phyloP scores from a whole-genome alignment of 192 early-diverging fungal species.

The Obelidium mucronatum region DNA sequence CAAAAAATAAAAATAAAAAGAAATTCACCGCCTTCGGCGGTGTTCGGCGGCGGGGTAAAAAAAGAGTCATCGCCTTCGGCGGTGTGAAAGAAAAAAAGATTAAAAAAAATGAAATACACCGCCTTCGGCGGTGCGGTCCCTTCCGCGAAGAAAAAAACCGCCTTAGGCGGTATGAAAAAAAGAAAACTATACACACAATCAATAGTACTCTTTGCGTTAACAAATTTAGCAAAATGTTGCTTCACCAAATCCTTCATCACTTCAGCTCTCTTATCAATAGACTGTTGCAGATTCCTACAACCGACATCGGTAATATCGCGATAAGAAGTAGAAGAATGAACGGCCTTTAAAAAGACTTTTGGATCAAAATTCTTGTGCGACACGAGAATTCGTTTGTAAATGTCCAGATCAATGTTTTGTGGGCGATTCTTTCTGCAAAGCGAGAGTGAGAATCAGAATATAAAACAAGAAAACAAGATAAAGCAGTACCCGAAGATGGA shows the following conservation, averaged over 20 bases:
- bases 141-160: too few relatives aligned
- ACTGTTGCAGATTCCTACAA: constrained; percentile 69
- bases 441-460: not conserved
- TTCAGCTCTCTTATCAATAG: constrained; percentile 84
- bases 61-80: too few relatives aligned
- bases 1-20: constrained; percentile 16
- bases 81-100: too few relatives aligned
- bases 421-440: constrained; percentile 24
- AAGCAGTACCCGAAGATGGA: constrained; percentile 49
- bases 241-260: constrained; percentile 89
- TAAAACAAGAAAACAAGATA: not conserved
- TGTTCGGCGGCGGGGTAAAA: too few relatives aligned
- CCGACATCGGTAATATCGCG: constrained; percentile 78
- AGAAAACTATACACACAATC: constrained; percentile 66
- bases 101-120: too few relatives aligned
- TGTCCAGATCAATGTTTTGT: constrained; percentile 24
- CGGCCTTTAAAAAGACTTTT: constrained; percentile 76
- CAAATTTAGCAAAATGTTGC: constrained; percentile 97
- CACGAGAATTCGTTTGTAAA: constrained; percentile 50
- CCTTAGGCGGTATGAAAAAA: too few relatives aligned
- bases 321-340: constrained; percentile 87
- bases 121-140: too few relatives aligned
- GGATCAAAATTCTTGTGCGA: constrained; percentile 70
- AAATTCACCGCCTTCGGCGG: too few relatives aligned
- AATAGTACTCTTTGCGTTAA: constrained; percentile 93